Evolutionary conservation across 148 eudicot genomes (phyloP).

Genomic region (Cornus controversa): DNA sequence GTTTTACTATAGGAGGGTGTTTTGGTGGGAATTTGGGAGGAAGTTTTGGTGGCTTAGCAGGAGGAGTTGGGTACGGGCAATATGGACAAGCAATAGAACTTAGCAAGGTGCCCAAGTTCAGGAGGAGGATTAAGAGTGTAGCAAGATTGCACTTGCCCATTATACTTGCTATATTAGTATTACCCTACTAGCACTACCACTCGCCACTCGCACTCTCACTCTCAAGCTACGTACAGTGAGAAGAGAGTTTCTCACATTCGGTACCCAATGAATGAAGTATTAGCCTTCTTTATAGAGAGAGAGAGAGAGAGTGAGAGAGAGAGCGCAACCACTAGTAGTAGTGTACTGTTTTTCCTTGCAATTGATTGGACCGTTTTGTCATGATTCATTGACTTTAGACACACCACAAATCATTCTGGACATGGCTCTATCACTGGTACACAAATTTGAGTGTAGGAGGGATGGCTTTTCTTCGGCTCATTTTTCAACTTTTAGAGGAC

Average conservation of each 20-base stretch:
- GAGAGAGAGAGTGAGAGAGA: not conserved
- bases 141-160: not conserved
- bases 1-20: conserved; percentile 3
- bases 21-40: conserved; percentile 14
- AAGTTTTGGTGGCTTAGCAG: conserved; percentile 21
- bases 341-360: not conserved
- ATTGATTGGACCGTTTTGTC: not conserved
- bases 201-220: too few species aligned
- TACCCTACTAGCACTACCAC: too few species aligned
- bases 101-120: conserved; percentile 20
- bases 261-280: not conserved
- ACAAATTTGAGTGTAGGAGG: not conserved
- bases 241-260: not conserved
- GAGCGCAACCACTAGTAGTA: not conserved
- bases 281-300: not conserved
- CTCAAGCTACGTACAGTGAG: too few species aligned
- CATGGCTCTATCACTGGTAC: not conserved
- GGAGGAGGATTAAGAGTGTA: conserved; percentile 6
- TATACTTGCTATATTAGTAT: too few species aligned
- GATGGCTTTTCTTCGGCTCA: not conserved
- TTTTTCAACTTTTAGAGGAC: not conserved
- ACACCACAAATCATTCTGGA: not conserved
- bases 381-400: not conserved
- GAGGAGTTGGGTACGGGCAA: conserved; percentile 30
- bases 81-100: conserved; percentile 19